Evolutionary conservation across 2,329 filamentous ascomycete species (phyloP).

Genomic region (Dactylonectria estremocensis): DNA sequence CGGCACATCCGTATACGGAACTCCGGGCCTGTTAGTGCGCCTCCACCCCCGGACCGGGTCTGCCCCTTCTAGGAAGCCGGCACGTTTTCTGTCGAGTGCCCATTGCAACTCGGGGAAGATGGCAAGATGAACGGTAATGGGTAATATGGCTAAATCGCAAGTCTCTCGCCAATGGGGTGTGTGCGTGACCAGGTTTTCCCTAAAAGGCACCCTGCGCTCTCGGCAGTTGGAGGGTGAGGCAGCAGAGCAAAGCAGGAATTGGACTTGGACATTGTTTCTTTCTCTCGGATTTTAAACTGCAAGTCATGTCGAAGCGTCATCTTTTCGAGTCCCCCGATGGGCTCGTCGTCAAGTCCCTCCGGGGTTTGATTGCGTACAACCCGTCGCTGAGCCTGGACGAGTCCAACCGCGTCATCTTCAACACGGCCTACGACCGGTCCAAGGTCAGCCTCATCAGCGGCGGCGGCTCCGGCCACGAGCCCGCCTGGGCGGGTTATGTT

Average conservation of each 20-base stretch:
- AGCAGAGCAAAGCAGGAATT: constrained; percentile 4
- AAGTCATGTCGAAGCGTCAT: constrained; percentile 66
- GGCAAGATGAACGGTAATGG: constrained; percentile 6
- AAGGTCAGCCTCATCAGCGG: constrained; percentile 68
- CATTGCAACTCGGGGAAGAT: neutral
- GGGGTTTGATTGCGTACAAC: constrained; percentile 69
- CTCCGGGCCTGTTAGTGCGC: constrained; percentile 29
- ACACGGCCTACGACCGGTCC: constrained; percentile 60
- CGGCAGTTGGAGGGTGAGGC: constrained; percentile 5
- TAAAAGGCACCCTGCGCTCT: constrained; percentile 26
- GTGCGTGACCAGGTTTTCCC: constrained; percentile 17
- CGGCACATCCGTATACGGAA: constrained; percentile 30
- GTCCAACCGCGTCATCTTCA: constrained; percentile 66
- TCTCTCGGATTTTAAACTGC: neutral
- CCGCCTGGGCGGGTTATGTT: constrained; percentile 80
- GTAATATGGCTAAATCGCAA: constrained; percentile 17
- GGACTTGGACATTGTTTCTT: neutral
- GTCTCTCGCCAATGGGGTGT: constrained; percentile 8
- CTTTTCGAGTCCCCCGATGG: constrained; percentile 68
- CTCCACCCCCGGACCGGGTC: constrained; percentile 22
- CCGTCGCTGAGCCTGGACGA: constrained; percentile 65
- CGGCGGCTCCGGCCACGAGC: constrained; percentile 80
- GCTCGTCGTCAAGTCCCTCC: constrained; percentile 67
- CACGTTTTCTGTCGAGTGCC: constrained; percentile 8
- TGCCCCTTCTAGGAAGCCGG: constrained; percentile 34